These are phyloP conservation scores for Nakazawaea anatomiae DNA, from an alignment of 805 yeast species.

Conservation along the genomic window DNA sequence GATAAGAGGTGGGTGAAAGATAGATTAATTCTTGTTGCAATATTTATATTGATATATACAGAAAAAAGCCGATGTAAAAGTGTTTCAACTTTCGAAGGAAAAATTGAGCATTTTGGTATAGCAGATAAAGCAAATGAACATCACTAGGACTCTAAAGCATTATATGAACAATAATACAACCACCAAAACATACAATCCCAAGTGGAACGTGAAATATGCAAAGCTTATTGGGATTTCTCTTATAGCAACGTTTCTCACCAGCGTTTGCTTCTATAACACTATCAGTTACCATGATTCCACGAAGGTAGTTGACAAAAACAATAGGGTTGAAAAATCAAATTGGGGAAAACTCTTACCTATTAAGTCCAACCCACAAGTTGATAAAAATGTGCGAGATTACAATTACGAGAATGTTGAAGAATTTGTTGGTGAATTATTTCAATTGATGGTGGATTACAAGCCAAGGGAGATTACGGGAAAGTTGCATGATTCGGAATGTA, in stretches of 20 bases:
- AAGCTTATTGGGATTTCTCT: not conserved
- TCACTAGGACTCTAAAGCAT: not conserved
- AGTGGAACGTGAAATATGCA: not conserved
- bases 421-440: constrained; percentile 1
- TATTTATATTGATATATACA: no score
- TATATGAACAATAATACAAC: not conserved
- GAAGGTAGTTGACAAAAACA: not conserved
- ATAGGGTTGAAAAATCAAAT: not conserved
- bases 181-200: not conserved
- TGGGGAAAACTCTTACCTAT: not conserved
- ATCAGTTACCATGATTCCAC: not conserved
- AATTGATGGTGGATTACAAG: not conserved
- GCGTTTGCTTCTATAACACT: not conserved
- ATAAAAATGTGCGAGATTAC: not conserved
- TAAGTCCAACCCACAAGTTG: not conserved
- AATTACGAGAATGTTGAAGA: not conserved
- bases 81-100: no score
- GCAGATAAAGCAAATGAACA: not conserved
- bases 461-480: constrained; percentile 5
- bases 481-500: not conserved
- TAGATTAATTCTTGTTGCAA: no score
- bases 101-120: no score
- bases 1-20: no score
- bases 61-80: no score
- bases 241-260: not conserved